These are phyloP conservation scores for Santalum album DNA, from an alignment of 164 flowering plant species.

Conservation along the genomic window DNA sequence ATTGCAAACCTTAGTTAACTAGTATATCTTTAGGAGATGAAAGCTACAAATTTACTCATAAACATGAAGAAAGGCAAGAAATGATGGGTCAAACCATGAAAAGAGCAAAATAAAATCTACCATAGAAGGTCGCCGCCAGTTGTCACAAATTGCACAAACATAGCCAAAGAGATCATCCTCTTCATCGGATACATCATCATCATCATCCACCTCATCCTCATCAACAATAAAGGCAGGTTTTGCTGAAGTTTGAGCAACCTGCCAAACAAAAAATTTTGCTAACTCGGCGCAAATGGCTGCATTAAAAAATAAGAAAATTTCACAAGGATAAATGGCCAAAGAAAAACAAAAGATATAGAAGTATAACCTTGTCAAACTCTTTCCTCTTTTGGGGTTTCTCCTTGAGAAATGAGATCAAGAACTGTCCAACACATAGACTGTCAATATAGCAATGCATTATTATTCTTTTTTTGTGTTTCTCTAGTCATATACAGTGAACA, in stretches of 20 bases:
- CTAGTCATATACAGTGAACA: background rate
- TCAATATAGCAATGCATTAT: no score
- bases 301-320: background rate
- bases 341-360: background rate
- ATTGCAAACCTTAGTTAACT: no score
- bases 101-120: conserved; percentile 15
- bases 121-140: conserved; percentile 33
- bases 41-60: no score
- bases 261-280: conserved; percentile 7
- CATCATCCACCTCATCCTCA: conserved; percentile 16
- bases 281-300: background rate
- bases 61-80: no score
- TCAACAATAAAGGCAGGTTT: conserved; percentile 34
- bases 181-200: conserved; percentile 11
- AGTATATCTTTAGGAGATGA: no score
- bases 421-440: conserved; percentile 30
- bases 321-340: background rate
- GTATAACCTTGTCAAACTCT: conserved; percentile 40
- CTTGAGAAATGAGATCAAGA: conserved; percentile 35
- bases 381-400: conserved; percentile 43
- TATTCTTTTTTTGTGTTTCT: no score
- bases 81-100: no score
- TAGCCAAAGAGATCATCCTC: conserved; percentile 19
- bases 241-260: conserved; percentile 19
- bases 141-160: conserved; percentile 47